Evolutionary conservation across 2,329 filamentous ascomycete genomes (phyloP), one percentile per base, ranked within the genome.

Genomic region (Fusarium pseudoanthophilum): DNA sequence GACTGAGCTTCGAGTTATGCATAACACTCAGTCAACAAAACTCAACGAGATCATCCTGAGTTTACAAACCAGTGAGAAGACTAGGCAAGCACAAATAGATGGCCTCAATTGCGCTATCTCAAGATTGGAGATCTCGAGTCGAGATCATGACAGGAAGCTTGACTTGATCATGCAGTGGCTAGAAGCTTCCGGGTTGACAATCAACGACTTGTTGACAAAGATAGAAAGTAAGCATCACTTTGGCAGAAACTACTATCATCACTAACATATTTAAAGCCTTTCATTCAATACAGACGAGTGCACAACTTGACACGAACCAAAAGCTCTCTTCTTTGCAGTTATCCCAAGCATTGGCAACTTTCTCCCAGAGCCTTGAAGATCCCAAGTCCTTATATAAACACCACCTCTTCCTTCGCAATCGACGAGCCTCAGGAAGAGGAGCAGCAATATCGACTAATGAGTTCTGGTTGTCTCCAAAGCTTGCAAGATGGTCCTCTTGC

Each of bases 381-480:
- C 69, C 69, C 2, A 46, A 30, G 7, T 24, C 26, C 1, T 52
- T 61, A 8, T 68, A 68, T 5, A 28, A 48, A 15, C 37, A 55
- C 4, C 11, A 64, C 2, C 4, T 64, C 1, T 58, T 64, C 3
- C 30, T 71, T 7, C 26, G 56, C 0, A 61, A 71, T 0, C 56
- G 67, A 1, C 9, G 67, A 0, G 59, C 37, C 0, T 58, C 55
- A 0, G 64, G 64, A 0, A 57, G 36, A 5, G 68, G 58, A 7
- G 7, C 4, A 2, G 1, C 24, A 0, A 2, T 14, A 1, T 8
- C 68, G 0, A 72, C 69, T 1, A 72, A 71, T 11, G 48, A 64
- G 34, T 72, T 72, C 16, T 72, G 69, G 69, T 9, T 36, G 4
- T 72, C 69, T 0, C 60, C 68, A 0, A 72, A 24, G 1, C 60